phyloP scores from a whole-genome alignment of 2,329 filamentous ascomycete genomes.

The Incumbomyces lentus region DNA sequence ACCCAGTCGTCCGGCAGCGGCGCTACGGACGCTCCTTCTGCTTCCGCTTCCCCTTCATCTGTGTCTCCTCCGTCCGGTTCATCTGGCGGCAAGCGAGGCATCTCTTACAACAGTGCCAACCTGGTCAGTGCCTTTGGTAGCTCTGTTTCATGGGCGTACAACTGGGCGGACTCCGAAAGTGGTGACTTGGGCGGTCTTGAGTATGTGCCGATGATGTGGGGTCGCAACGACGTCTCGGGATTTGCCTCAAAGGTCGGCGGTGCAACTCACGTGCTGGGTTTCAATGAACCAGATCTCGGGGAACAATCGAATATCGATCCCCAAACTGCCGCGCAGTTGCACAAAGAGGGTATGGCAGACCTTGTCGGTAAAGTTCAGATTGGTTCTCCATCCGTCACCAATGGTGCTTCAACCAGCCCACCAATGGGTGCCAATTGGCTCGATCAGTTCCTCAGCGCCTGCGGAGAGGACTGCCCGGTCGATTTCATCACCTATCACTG shows the following conservation, averaged over 20 bases:
- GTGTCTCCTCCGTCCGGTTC: constrained; percentile 10
- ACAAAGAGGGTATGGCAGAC: constrained; percentile 31
- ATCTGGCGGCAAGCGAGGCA: constrained; percentile 24
- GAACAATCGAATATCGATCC: constrained; percentile 31
- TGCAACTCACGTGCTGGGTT: constrained; percentile 30
- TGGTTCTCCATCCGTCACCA: constrained; percentile 34
- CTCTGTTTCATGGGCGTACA: constrained; percentile 35
- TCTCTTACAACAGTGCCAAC: constrained; percentile 32
- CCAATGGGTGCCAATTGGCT: constrained; percentile 32
- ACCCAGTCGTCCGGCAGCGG: neutral
- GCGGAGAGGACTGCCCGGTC: constrained; percentile 29
- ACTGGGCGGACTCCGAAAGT: constrained; percentile 30
- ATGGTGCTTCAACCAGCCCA: constrained; percentile 22
- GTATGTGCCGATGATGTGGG: constrained; percentile 38
- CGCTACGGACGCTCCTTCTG: constrained; percentile 6
- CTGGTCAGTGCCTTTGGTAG: constrained; percentile 26
- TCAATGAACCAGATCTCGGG: constrained; percentile 38
- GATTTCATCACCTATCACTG: constrained; percentile 36
- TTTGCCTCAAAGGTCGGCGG: constrained; percentile 24
- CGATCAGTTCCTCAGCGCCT: constrained; percentile 29
- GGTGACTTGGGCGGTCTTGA: constrained; percentile 28
- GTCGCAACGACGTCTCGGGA: constrained; percentile 16
- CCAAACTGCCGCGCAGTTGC: constrained; percentile 27
- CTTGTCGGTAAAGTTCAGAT: constrained; percentile 29
- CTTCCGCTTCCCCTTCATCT: constrained; percentile 6